Base-by-base conservation (phyloP, 2,329 filamentous ascomycete species). In the Stagonosporopsis cucurbitacearum region DNA sequence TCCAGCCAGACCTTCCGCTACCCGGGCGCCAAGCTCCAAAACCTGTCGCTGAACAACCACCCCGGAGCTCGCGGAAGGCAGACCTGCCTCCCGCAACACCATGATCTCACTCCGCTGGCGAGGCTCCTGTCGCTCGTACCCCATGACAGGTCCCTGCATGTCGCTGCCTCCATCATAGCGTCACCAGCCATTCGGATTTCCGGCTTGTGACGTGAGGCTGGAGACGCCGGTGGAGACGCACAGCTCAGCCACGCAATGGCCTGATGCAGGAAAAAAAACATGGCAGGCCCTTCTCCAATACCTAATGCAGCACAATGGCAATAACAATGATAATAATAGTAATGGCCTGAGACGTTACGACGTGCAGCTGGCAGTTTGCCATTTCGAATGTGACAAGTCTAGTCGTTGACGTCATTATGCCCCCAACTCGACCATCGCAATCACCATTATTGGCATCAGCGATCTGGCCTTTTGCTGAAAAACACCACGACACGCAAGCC, bases 51-150 rank as follows among this genome's bases (percentile, higher is more conserved):
- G 19, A 36, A 26, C 6, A 12, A 12, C 36, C 33, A 30, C 37
- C 20, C 30, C 41, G 42, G 53, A 51, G n/a, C 17, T 22, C 20
- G 19, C 42, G 48, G 42, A 37, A 43, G 36, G 42, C 19, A 55
- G 42, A 40, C 42, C 25, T 54, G 45, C 28, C 40, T 45, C 12
- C 39, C 45, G 40, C 36, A 43, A 35, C 45, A 43, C 53, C 43
- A 51, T 56, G 53, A 56, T 56, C 37, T 56, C 53, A 56, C 43
- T 47, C 28, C 12, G 37, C 26, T n/a, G 25, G 36, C 47, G 13
- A 43, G 22, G 23, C 22, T 22, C 22, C 9, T 43, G 17, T 32
- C 25, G 36, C 39, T 40, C 52, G 28, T 22, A 28, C 46, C 4
- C n/a, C 30, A 32, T 50, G 40, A 55, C 41, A 46, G 33, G 46